phyloP scores from a whole-genome alignment of 352 stramenopile genomes.

The Pythium aquatile region DNA sequence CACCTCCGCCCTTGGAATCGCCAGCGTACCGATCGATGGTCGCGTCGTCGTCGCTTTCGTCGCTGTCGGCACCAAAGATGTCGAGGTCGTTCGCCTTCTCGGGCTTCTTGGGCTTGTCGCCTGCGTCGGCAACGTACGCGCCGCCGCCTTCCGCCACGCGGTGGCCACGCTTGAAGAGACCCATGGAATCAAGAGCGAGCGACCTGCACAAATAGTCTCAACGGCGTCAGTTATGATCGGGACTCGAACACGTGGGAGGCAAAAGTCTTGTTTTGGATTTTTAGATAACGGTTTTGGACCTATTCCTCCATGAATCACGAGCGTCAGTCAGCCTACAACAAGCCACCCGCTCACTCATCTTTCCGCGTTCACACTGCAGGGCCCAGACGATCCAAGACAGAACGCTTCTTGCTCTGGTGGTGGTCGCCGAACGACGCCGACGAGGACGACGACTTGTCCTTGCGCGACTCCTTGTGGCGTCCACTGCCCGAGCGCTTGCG shows the following conservation, averaged over 20 bases:
- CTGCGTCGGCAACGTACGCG: background rate
- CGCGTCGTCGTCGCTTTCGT: slow-evolving; percentile 81
- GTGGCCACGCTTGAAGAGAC: slow-evolving; percentile 27
- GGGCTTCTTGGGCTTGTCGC: slow-evolving; percentile 2
- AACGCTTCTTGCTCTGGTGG: slow-evolving; percentile 79
- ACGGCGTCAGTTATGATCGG: background rate
- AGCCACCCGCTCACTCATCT: background rate
- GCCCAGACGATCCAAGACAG: slow-evolving; percentile 77
- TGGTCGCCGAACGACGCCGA: slow-evolving; percentile 57
- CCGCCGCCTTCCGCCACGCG: slow-evolving; percentile 22
- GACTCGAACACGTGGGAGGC: background rate
- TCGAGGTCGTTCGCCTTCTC: slow-evolving; percentile 35
- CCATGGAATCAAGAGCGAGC: slow-evolving; percentile 13
- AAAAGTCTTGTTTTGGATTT: slow-evolving; percentile 9
- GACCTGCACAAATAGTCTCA: background rate
- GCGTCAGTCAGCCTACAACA: background rate
- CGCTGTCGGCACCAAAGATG: slow-evolving; percentile 69
- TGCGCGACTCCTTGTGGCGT: slow-evolving; percentile 35
- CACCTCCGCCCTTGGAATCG: slow-evolving; percentile 18
- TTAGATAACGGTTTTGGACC: slow-evolving; percentile 3
- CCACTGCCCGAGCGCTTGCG: slow-evolving; percentile 30
- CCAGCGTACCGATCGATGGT: slow-evolving; percentile 64
- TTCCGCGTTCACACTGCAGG: slow-evolving; percentile 46
- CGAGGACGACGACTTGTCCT: slow-evolving; percentile 14
- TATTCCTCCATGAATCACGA: slow-evolving; percentile 1